phyloP scores from a whole-genome alignment of 345 rosid species.

The Noccaea bulbosa region DNA sequence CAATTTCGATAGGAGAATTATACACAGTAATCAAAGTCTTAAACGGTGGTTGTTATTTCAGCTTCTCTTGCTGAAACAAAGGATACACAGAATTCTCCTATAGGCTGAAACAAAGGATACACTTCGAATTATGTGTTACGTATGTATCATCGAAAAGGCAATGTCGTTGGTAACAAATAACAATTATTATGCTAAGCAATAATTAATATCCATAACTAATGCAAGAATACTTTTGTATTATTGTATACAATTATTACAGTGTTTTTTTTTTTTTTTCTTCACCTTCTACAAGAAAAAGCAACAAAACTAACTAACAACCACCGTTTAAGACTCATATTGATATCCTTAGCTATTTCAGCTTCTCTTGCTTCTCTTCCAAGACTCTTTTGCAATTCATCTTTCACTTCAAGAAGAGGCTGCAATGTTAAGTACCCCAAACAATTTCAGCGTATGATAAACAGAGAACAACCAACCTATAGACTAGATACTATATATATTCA shows the following conservation, averaged over 20 bases:
- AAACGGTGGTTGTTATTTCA: neutral
- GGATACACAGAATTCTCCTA: too few relatives aligned
- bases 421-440: too few relatives aligned
- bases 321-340: too few relatives aligned
- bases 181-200: conserved; percentile 7
- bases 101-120: too few relatives aligned
- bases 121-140: conserved; percentile 3
- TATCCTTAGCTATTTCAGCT: too few relatives aligned
- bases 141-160: neutral
- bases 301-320: neutral
- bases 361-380: too few relatives aligned
- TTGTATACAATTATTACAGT: neutral
- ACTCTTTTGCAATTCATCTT: too few relatives aligned
- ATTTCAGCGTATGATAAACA: too few relatives aligned
- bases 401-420: too few relatives aligned
- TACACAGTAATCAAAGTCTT: neutral
- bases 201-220: neutral
- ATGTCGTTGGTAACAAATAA: conserved; percentile 22
- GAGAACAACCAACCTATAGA: too few relatives aligned
- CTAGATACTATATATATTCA: too few relatives aligned
- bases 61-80: too few relatives aligned
- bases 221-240: neutral
- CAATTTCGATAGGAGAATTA: neutral
- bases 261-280: neutral
- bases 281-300: neutral